A percentile compares a stretch with the other conserved stretches of the same genome.
Conservation (phyloP, 768 basidiomycete species). For the Phanerochaete sordida region DNA sequence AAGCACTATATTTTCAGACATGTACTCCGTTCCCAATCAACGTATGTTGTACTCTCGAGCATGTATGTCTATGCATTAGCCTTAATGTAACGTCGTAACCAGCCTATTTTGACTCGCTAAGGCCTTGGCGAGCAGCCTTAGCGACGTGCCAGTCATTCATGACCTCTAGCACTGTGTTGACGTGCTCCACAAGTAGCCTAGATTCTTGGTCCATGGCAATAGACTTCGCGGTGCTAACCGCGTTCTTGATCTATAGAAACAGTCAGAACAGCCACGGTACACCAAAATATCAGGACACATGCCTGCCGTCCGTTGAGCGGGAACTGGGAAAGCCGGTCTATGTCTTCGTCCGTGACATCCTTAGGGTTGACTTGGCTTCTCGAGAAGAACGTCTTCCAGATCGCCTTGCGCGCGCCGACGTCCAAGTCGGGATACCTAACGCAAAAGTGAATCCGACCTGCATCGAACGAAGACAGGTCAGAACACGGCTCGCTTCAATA, state of each 20-base stretch:
- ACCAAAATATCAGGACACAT: background rate
- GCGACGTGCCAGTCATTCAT: slow-evolving; percentile 7
- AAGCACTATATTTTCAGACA: too few relatives aligned
- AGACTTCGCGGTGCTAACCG: slow-evolving; percentile 6
- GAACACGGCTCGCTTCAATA: slow-evolving; percentile 23
- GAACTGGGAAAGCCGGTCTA: background rate
- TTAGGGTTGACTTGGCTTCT: background rate
- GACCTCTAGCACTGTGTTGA: slow-evolving; percentile 7
- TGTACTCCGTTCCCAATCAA: too few relatives aligned
- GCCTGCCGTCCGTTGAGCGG: slow-evolving; percentile 7
- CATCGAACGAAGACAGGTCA: background rate
- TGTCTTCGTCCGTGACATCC: background rate
- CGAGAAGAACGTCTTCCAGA: slow-evolving; percentile 30
- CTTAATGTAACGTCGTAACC: too few relatives aligned
- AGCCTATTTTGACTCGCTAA: background rate
- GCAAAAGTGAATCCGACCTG: slow-evolving; percentile 33
- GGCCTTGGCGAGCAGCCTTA: background rate
- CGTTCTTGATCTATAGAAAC: slow-evolving; percentile 5
- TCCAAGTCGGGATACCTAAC: slow-evolving; percentile 30
- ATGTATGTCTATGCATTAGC: too few relatives aligned
- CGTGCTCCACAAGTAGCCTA: background rate
- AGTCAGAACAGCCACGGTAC: background rate
- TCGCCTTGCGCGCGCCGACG: slow-evolving; percentile 19
- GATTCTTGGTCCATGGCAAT: background rate
- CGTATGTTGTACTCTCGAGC: too few relatives aligned